Evolutionary conservation across 495 filamentous ascomycete genomes (phyloP).

Genomic region (Saxophila tyrrhenica): DNA sequence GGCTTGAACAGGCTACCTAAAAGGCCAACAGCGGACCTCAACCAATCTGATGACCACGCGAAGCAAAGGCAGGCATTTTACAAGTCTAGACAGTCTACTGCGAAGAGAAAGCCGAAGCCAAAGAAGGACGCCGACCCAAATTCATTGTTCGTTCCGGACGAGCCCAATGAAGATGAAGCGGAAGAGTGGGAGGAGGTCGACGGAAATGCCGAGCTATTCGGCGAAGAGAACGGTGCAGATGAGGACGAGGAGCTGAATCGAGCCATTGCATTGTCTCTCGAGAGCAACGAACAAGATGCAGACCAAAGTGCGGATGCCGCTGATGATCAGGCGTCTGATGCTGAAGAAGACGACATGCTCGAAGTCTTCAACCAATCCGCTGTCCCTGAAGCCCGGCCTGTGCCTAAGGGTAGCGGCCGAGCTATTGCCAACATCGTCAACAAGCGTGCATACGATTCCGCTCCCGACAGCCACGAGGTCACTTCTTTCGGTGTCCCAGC

Average conservation of each 20-base stretch:
- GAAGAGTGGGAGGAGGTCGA: constrained; percentile 27
- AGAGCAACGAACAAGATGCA: constrained; percentile 20
- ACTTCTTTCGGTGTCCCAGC: constrained; percentile 14
- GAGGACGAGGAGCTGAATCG: constrained; percentile 68
- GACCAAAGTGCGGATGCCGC: background rate
- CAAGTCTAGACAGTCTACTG: constrained; percentile 25
- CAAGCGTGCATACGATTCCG: constrained; percentile 44
- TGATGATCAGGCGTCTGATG: constrained; percentile 16
- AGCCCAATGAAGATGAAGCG: constrained; percentile 24
- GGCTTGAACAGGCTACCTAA: constrained; percentile 84
- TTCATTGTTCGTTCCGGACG: constrained; percentile 54
- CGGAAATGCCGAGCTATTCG: constrained; percentile 16
- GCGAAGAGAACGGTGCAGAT: constrained; percentile 31
- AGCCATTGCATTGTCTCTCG: constrained; percentile 75
- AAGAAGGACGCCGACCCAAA: constrained; percentile 30
- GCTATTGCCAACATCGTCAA: constrained; percentile 55
- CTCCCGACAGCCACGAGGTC: constrained; percentile 26
- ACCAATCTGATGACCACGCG: constrained; percentile 29
- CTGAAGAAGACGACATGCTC: constrained; percentile 35
- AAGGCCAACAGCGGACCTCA: constrained; percentile 17
- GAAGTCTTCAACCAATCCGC: constrained; percentile 40
- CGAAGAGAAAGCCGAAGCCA: constrained; percentile 7
- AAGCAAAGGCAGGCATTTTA: constrained; percentile 38
- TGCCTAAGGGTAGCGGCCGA: constrained; percentile 40
- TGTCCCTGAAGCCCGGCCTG: constrained; percentile 41